These are phyloP conservation scores for Diatrype stigma DNA, from an alignment of 2,329 filamentous ascomycete species.

Conservation along the genomic window DNA sequence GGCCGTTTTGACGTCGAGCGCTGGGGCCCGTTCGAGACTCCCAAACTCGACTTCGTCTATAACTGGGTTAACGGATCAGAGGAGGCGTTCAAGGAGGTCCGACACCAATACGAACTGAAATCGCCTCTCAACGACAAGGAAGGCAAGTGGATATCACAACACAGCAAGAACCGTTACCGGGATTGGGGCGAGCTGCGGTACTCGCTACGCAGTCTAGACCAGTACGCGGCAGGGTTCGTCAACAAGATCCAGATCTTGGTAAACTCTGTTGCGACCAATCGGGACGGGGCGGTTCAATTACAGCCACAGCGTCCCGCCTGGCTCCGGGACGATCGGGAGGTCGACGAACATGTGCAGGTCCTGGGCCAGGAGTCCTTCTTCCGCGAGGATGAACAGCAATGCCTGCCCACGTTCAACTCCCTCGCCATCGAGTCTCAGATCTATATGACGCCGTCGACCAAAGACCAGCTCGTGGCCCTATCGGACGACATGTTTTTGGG, in stretches of 20 bases:
- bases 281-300: background rate
- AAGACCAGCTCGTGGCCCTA: slow-evolving; percentile 36
- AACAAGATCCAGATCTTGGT: slow-evolving; percentile 41
- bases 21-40: slow-evolving; percentile 29
- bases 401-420: slow-evolving; percentile 41
- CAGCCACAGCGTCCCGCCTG: slow-evolving; percentile 32
- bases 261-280: slow-evolving; percentile 28
- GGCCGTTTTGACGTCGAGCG: slow-evolving; percentile 27
- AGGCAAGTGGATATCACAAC: slow-evolving; percentile 36
- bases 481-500: slow-evolving; percentile 42
- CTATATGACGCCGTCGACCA: slow-evolving; percentile 36
- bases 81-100: slow-evolving; percentile 30
- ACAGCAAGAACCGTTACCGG: slow-evolving; percentile 38
- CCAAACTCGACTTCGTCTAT: slow-evolving; percentile 40
- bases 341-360: slow-evolving; percentile 29
- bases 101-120: slow-evolving; percentile 34
- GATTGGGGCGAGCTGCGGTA: slow-evolving; percentile 42
- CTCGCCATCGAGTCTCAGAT: slow-evolving; percentile 40
- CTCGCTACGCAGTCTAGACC: slow-evolving; percentile 38
- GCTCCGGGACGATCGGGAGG: slow-evolving; percentile 30
- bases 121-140: slow-evolving; percentile 36
- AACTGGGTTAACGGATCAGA: slow-evolving; percentile 42
- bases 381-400: slow-evolving; percentile 30
- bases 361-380: slow-evolving; percentile 40
- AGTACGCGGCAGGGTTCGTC: slow-evolving; percentile 34